Conservation (phyloP, 495 filamentous ascomycete genomes). For the Podospora pseudoanserina region DNA sequence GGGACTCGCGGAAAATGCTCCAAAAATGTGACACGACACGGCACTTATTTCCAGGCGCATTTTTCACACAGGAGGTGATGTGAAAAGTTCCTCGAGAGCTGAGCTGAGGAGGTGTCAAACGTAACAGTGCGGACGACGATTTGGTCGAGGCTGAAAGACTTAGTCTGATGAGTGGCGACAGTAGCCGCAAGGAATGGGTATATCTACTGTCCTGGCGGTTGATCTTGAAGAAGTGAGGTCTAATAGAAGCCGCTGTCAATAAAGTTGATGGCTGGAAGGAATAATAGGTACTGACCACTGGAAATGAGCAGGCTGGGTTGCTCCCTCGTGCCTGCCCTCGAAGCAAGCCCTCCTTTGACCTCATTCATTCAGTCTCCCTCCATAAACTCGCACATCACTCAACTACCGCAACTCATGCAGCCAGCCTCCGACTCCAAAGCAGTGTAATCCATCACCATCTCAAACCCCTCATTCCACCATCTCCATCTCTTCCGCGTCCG, state of each 20-base stretch:
- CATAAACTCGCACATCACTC: background rate
- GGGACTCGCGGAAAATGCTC: background rate
- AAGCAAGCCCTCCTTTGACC: conserved; percentile 1
- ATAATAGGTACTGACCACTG: background rate
- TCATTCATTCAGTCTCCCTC: background rate
- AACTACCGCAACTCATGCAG: background rate
- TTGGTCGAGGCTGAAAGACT: background rate
- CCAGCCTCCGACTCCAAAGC: background rate
- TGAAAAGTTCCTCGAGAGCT: background rate
- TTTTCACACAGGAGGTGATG: background rate
- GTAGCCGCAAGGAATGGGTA: too few species aligned
- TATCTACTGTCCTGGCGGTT: too few species aligned
- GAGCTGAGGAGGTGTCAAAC: background rate
- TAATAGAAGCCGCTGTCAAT: background rate
- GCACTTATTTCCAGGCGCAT: background rate
- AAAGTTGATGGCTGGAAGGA: background rate
- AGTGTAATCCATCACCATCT: background rate
- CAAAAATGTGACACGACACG: background rate
- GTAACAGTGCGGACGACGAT: background rate
- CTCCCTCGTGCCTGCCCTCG: background rate
- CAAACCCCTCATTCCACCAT: background rate
- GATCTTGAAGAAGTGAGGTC: too few species aligned
- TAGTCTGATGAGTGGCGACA: too few species aligned
- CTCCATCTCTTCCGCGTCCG: background rate
- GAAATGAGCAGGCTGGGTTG: background rate